Evolutionary conservation across 352 stramenopile genomes (phyloP), one percentile per base, ranked within the genome.

Genomic region (Globisporangium perplexum): DNA sequence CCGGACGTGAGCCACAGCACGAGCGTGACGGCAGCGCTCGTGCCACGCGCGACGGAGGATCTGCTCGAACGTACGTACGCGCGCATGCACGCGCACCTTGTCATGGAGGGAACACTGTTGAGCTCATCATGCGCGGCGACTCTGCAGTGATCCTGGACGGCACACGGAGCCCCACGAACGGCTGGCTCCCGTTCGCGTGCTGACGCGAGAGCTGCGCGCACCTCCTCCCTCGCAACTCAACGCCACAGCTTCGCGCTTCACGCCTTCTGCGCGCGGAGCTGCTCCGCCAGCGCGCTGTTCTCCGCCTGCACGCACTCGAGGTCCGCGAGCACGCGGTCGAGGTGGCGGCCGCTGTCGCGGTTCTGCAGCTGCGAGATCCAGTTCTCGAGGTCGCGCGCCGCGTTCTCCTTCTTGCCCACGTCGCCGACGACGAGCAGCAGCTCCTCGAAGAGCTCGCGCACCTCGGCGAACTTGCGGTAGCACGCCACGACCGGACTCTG

Each of bases 1-100:
- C 86, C 86, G 0, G 86, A 96, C 53, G 71, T 95, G 11, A 94
- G 81, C 60, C 81, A 91, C 57, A 92, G 81, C 54, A 90, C 79
- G 0, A 23, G 26, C 6, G 63, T 90, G 26, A 90, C 77, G 0
- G 69, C 67, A 17, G 55, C 66, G 6, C 44, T 93, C 10, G 82
- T 78, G 23, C 69, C 82, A 7, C 55, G 59, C 35, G 79, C 82
- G 7, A 90, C 80, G 2, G 43, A 36, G 24, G 73, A 86, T 15
- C 53, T 71, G 0, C 57, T 93, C 0, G 66, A 83, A 28, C 30
- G 81, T 89, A 69, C 42, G 64, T 47, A n/a, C n/a, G n/a, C n/a
- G n/a, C n/a, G n/a, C n/a, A n/a, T n/a, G n/a, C n/a, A 11, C 50
- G n/a, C 47, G 8, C 22, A 14, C 22, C n/a, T 48, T 41, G 35